Percentiles rank a stretch among this genome's conserved stretches.
These are phyloP conservation scores for Malassezia slooffiae DNA, from an alignment of 1,284 basidiomycete species.

Conservation along the genomic window DNA sequence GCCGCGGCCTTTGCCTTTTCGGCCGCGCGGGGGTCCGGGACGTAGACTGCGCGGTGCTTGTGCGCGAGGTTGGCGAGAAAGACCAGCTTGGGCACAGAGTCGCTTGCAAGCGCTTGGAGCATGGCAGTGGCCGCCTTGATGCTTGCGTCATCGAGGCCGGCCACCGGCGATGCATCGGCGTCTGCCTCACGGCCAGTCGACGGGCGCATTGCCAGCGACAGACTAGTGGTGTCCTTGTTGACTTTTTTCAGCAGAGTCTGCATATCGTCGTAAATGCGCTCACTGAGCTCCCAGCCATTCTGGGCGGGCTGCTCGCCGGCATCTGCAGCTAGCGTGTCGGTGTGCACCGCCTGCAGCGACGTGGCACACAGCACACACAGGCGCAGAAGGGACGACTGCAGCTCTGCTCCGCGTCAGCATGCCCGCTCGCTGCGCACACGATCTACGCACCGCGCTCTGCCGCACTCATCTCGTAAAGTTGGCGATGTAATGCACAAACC, in stretches of 20 bases:
- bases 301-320: conserved; percentile 10
- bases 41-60: conserved; percentile 20
- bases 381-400: conserved; percentile 33
- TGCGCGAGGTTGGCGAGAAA: conserved; percentile 32
- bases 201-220: conserved; percentile 29
- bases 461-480: too few relatives aligned
- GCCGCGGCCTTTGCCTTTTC: background rate
- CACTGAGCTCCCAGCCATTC: conserved; percentile 17
- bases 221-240: conserved; percentile 26
- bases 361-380: conserved; percentile 36
- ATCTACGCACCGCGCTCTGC: too few relatives aligned
- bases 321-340: too few relatives aligned
- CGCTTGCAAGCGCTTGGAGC: conserved; percentile 25
- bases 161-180: conserved; percentile 18
- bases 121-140: conserved; percentile 25
- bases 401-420: conserved; percentile 15
- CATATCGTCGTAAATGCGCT: conserved; percentile 24
- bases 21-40: too few relatives aligned
- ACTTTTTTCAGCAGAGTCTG: conserved; percentile 20
- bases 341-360: conserved; percentile 26
- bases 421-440: too few relatives aligned
- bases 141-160: conserved; percentile 24
- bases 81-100: conserved; percentile 29
- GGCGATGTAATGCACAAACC: too few relatives aligned
- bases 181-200: conserved; percentile 1